Conservation (phyloP, 805 yeast species). For the Teunomyces kruisii region DNA sequence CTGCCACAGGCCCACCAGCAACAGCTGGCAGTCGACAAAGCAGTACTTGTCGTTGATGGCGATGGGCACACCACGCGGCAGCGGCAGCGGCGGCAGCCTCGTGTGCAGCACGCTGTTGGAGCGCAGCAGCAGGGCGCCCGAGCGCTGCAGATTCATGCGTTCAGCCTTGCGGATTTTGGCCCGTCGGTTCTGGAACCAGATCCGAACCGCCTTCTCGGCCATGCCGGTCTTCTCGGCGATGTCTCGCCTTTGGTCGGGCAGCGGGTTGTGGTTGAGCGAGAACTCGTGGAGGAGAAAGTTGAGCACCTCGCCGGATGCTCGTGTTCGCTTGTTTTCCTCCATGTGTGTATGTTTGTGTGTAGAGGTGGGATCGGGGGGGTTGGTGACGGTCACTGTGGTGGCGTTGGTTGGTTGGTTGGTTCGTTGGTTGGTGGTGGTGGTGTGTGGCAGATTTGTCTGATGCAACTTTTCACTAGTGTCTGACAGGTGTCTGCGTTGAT, state of each 20-base stretch:
- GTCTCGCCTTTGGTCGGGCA: slow-evolving; percentile 64
- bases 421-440: background rate
- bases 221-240: slow-evolving; percentile 73
- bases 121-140: slow-evolving; percentile 7
- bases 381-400: background rate
- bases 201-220: slow-evolving; percentile 85
- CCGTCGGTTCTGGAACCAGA: slow-evolving; percentile 90
- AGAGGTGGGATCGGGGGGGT: no score
- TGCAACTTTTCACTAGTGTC: background rate
- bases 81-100: background rate
- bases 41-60: slow-evolving; percentile 61
- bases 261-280: slow-evolving; percentile 71
- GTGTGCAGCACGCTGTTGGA: slow-evolving; percentile 7
- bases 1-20: slow-evolving; percentile 81
- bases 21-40: slow-evolving; percentile 64
- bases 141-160: slow-evolving; percentile 33
- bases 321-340: slow-evolving; percentile 47
- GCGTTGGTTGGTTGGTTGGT: background rate
- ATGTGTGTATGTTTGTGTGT: background rate
- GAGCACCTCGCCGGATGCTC: slow-evolving; percentile 81
- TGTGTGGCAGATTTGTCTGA: background rate
- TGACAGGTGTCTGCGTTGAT: background rate
- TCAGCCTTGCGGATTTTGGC: slow-evolving; percentile 73
- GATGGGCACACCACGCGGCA: background rate
- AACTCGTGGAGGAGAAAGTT: slow-evolving; percentile 68